phyloP scores from a whole-genome alignment of 2,329 filamentous ascomycete species.

The Grosmannia serpens region DNA sequence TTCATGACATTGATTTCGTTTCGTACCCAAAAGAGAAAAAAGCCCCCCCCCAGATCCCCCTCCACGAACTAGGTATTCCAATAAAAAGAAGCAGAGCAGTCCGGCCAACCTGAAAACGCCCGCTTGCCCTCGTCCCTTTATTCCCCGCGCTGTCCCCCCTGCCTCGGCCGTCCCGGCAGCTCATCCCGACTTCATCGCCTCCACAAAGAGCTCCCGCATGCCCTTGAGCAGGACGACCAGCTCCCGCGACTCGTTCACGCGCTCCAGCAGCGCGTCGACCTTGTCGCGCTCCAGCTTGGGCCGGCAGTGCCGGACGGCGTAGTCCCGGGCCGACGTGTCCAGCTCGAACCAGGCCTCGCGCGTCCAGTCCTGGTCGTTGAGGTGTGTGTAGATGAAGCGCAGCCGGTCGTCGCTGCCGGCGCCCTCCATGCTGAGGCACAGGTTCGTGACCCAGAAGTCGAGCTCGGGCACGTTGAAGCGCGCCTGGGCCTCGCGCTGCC shows the following conservation, averaged over 20 bases:
- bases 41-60: background rate
- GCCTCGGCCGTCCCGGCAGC: too few relatives aligned
- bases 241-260: conserved; percentile 71
- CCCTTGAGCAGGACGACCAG: conserved; percentile 63
- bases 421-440: conserved; percentile 83
- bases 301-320: conserved; percentile 68
- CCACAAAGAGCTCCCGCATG: conserved; percentile 69
- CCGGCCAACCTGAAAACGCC: background rate
- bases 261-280: conserved; percentile 64
- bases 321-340: conserved; percentile 68
- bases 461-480: conserved; percentile 87
- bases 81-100: background rate
- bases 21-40: background rate
- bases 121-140: background rate
- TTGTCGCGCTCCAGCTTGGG: conserved; percentile 74
- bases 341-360: conserved; percentile 91
- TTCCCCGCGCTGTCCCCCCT: background rate
- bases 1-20: background rate
- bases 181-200: conserved; percentile 44
- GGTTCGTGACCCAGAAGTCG: conserved; percentile 87
- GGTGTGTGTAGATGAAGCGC: conserved; percentile 80
- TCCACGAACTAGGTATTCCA: too few relatives aligned
- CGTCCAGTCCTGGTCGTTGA: conserved; percentile 80
- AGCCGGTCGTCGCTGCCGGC: conserved; percentile 73
- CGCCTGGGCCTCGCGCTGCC: conserved; percentile 69